Percentiles rank a stretch among this genome's conserved stretches.
Conservation (phyloP, 768 basidiomycete species). For the Lactifluus pinguis region DNA sequence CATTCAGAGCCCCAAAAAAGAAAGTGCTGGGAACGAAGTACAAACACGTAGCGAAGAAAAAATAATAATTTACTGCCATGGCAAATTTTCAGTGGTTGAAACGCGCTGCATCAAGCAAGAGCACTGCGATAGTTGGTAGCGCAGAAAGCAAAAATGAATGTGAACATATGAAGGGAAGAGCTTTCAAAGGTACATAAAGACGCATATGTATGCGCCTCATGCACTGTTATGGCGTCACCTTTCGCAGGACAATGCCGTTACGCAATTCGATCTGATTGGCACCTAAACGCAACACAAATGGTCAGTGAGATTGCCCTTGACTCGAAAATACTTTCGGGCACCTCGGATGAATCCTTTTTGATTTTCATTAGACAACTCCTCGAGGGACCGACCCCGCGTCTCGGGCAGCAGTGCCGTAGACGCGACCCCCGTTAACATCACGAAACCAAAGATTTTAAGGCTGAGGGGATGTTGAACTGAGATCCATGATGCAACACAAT, state of each 20-base stretch:
- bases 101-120: neutral
- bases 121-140: neutral
- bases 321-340: neutral
- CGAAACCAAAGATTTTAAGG: slow-evolving; percentile 38
- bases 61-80: slow-evolving; percentile 7
- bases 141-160: neutral
- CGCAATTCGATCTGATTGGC: slow-evolving; percentile 14
- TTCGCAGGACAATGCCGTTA: slow-evolving; percentile 16
- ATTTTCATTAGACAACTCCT: slow-evolving; percentile 30
- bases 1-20: neutral
- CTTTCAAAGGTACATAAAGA: neutral
- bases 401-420: slow-evolving; percentile 37
- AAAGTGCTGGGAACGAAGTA: neutral
- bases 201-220: too few relatives aligned
- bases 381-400: slow-evolving; percentile 31
- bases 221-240: neutral
- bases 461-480: slow-evolving; percentile 17
- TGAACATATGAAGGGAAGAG: neutral
- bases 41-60: neutral
- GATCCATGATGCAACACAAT: neutral
- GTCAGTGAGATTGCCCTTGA: neutral
- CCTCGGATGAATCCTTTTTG: slow-evolving; percentile 28
- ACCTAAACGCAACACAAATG: neutral
- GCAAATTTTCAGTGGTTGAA: neutral
- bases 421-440: slow-evolving; percentile 36